Evolutionary conservation across 768 basidiomycete genomes (phyloP).

Genomic region (Trametes villosa): DNA sequence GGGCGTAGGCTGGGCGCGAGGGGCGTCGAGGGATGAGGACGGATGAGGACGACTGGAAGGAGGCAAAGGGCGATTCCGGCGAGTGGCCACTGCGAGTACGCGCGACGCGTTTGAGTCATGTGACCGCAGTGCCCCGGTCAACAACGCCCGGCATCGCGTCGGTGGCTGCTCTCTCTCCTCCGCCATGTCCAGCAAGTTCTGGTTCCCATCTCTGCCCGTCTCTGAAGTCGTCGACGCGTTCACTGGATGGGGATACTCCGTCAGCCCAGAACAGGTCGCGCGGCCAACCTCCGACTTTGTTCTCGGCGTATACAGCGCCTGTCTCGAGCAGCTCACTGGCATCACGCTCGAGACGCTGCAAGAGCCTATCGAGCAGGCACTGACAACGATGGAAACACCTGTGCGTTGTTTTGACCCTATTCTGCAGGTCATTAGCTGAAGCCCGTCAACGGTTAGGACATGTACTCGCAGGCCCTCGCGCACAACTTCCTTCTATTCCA

Average conservation of each 20-base stretch:
- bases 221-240: constrained; percentile 69
- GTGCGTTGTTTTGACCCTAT: constrained; percentile 40
- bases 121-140: constrained; percentile 15
- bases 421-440: background rate
- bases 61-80: background rate
- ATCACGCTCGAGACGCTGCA: constrained; percentile 62
- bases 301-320: constrained; percentile 67
- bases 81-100: background rate
- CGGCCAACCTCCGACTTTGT: constrained; percentile 75
- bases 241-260: constrained; percentile 67
- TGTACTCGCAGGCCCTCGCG: constrained; percentile 61
- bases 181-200: constrained; percentile 41
- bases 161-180: background rate
- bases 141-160: background rate
- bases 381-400: constrained; percentile 55
- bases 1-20: background rate
- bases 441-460: constrained; percentile 51
- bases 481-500: constrained; percentile 73
- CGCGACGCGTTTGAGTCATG: constrained; percentile 22
- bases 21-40: background rate
- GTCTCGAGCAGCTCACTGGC: constrained; percentile 72
- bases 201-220: constrained; percentile 69
- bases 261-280: constrained; percentile 69
- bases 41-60: constrained; percentile 1
- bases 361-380: constrained; percentile 58